These are phyloP conservation scores for Petasospora fabianii DNA, from an alignment of 1,139 yeast genomes.

Conservation along the genomic window DNA sequence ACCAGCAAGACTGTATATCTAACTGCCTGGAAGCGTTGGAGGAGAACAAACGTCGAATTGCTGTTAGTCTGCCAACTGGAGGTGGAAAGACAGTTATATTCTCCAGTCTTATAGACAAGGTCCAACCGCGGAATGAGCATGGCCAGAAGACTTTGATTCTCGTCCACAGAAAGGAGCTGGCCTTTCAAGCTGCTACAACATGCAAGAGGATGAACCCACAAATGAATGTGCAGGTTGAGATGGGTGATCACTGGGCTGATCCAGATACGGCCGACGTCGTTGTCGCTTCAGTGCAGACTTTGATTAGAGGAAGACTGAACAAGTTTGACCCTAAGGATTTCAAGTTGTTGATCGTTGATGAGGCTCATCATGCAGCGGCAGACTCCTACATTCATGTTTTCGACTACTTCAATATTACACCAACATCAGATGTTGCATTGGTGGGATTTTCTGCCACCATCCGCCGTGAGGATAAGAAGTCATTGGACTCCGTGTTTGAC, in stretches of 20 bases:
- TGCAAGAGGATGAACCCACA: constrained; percentile 48
- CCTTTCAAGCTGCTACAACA: constrained; percentile 61
- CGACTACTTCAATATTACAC: constrained; percentile 44
- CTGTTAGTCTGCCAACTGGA: constrained; percentile 89
- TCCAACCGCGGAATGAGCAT: constrained; percentile 36
- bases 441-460: constrained; percentile 89
- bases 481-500: constrained; percentile 62
- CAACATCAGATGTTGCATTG: constrained; percentile 46
- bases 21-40: constrained; percentile 49
- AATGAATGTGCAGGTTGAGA: constrained; percentile 62
- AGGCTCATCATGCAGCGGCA: constrained; percentile 92
- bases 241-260: constrained; percentile 49
- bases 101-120: constrained; percentile 53
- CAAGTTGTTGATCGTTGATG: constrained; percentile 80
- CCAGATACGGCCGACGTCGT: constrained; percentile 52
- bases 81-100: constrained; percentile 93
- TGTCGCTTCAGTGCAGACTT: constrained; percentile 74
- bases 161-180: constrained; percentile 81
- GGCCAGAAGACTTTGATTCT: constrained; percentile 60
- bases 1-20: constrained; percentile 70
- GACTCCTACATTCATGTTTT: constrained; percentile 58
- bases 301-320: constrained; percentile 50
- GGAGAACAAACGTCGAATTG: constrained; percentile 54
- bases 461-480: constrained; percentile 60
- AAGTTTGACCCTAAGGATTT: constrained; percentile 54